These are phyloP conservation scores for Penicillium cosmopolitanum DNA, from an alignment of 495 filamentous ascomycete genomes.

Conservation along the genomic window DNA sequence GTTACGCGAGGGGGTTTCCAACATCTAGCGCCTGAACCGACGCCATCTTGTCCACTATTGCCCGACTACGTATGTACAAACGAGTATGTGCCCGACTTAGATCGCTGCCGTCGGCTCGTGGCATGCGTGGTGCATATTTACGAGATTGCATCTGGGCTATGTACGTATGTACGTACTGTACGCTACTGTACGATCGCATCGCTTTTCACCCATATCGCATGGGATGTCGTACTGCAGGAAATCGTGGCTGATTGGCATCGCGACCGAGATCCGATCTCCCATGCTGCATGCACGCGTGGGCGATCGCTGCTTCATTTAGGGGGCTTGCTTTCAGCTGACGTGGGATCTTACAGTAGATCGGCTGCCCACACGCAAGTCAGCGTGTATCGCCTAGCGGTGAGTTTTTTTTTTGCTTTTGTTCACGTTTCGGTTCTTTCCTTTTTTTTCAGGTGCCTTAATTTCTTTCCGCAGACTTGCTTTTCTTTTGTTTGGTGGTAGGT, in stretches of 20 bases:
- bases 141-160: background rate
- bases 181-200: no score
- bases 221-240: slow-evolving; percentile 9
- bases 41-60: background rate
- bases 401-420: slow-evolving; percentile 6
- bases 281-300: slow-evolving; percentile 13
- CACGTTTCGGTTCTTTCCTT: background rate
- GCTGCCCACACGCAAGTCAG: slow-evolving; percentile 3
- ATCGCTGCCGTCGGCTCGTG: background rate
- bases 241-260: slow-evolving; percentile 11
- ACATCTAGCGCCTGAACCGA: background rate
- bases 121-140: slow-evolving; percentile 2
- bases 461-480: background rate
- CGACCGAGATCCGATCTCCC: slow-evolving; percentile 18
- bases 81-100: background rate
- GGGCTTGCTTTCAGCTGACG: slow-evolving; percentile 9
- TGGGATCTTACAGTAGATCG: slow-evolving; percentile 22
- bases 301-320: slow-evolving; percentile 17
- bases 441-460: background rate
- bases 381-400: slow-evolving; percentile 21
- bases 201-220: background rate
- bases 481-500: background rate
- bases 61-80: background rate
- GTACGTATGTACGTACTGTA: background rate
- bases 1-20: background rate